Evolutionary conservation across 208 protist species (phyloP).

Genomic region (Acanthamoeba sp.): DNA sequence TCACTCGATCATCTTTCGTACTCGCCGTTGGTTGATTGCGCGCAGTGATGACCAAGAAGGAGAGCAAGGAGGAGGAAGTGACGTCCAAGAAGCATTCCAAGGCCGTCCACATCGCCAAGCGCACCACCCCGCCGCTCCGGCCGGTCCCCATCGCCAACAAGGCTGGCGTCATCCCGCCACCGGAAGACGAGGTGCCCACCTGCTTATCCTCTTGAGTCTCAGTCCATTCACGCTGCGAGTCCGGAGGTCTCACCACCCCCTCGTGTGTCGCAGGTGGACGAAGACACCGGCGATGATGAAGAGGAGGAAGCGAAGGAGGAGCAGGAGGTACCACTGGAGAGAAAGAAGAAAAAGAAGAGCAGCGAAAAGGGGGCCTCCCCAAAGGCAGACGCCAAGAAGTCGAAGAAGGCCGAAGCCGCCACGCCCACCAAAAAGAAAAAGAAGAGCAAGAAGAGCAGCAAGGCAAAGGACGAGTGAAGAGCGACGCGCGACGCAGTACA

Average conservation of each 20-base stretch:
- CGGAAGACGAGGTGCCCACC: not conserved
- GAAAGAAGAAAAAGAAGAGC: constrained; percentile 31
- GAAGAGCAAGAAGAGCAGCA: constrained; percentile 9
- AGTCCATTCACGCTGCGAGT: no score
- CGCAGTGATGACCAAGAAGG: constrained; percentile 42
- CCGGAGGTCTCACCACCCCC: no score
- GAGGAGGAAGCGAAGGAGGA: not conserved
- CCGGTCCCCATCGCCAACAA: constrained; percentile 25
- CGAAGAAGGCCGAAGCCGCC: not conserved
- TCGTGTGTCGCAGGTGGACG: not conserved
- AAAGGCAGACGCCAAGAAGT: not conserved
- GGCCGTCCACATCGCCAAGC: constrained; percentile 8
- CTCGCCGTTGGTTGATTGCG: not conserved
- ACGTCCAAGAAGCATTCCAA: constrained; percentile 23
- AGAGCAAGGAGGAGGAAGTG: constrained; percentile 25
- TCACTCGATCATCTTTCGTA: no score
- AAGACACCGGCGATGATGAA: not conserved
- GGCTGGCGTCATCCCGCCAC: constrained; percentile 5
- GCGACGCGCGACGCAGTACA: not conserved
- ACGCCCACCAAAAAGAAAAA: constrained; percentile 16
- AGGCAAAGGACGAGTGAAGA: not conserved
- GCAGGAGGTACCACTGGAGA: not conserved
- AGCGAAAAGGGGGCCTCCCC: not conserved
- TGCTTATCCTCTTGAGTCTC: no score
- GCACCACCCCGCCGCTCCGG: not conserved